Percentiles rank a stretch among this genome's conserved stretches.
Evolutionary conservation across 768 basidiomycete species (phyloP).

Genomic region (Daedalea quercina): DNA sequence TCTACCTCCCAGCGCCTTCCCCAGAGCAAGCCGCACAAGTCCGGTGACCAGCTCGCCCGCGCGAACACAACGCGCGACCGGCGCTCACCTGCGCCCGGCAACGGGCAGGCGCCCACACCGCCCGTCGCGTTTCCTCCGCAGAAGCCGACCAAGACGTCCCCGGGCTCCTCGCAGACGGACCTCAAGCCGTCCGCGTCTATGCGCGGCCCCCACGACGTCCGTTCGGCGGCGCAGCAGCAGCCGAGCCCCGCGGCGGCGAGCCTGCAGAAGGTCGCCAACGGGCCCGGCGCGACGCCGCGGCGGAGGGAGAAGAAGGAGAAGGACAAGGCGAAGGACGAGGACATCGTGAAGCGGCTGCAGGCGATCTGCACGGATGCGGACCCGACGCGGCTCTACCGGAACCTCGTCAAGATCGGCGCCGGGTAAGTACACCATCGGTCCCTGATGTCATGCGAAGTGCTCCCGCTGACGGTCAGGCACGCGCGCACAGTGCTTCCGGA

Average conservation of each 20-base stretch:
- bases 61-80: conserved; percentile 66
- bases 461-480: conserved; percentile 5
- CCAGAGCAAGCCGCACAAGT: conserved; percentile 35
- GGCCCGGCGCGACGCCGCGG: conserved; percentile 76
- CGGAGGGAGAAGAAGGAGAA: conserved; percentile 81
- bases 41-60: conserved; percentile 38
- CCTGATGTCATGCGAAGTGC: conserved; percentile 2
- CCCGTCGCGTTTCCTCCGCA: conserved; percentile 6
- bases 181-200: conserved; percentile 15
- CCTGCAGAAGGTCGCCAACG: conserved; percentile 52
- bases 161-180: conserved; percentile 54
- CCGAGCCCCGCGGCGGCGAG: conserved; percentile 59
- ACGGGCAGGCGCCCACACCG: conserved; percentile 8
- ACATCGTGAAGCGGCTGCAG: conserved; percentile 86
- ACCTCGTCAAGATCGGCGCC: conserved; percentile 94
- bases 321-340: conserved; percentile 75
- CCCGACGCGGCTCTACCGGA: conserved; percentile 89
- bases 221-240: conserved; percentile 27
- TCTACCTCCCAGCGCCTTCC: conserved; percentile 82
- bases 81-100: conserved; percentile 32
- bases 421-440: conserved; percentile 59
- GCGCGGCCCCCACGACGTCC: conserved; percentile 10
- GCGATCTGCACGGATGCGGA: conserved; percentile 97
- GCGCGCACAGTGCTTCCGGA: conserved; percentile 70
- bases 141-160: conserved; percentile 17